Base-by-base conservation (phyloP, 352 stramenopile species). In the Detonula confervacea region DNA sequence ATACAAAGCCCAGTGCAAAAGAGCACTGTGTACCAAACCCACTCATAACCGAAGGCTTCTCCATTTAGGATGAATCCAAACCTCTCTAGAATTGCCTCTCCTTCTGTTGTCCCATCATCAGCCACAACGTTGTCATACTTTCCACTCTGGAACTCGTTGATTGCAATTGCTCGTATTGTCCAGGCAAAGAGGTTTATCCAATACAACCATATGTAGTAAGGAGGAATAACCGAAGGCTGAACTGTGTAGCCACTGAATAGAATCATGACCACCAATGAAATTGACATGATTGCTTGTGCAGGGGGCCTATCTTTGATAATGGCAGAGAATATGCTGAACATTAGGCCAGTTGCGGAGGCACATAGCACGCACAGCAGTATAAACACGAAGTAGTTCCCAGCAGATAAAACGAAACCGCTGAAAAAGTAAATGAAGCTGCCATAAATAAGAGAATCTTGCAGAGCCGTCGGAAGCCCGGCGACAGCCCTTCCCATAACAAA, bases 381-480 rank as follows among this genome's bases (percentile, higher is more conserved):
- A 73, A 88, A 92, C 5, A 91, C 78, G 55, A 92, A 86, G 66
- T 79, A 92, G 35, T 84, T 86, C 20, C n/a, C 63, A 67, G 81
- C 68, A 27, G 73, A 69, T 33, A 76, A 60, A 14, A 78, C 73
- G 61, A 93, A 84, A 14, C 87, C 89, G 30, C 70, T 69, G 55
- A 87, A 85, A 81, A 80, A 94, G 64, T 91, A 94, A 0, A 92
- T 69, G n/a, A 91, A 73, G 47, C 49, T 82, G 18, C 84, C 87
- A 60, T 87, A 94, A 6, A 91, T n/a, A 1, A 91, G 25, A 24
- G 63, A 56, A 77, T 93, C 89, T 37, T 87, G 70, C 16, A 94
- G 24, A 9, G 74, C 73, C 16, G 84, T 78, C 12, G 89, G 86
- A 35, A 93, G 57, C 12, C 76, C 71, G 11, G 87, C 80, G 1